Base-by-base conservation (phyloP, 306 rosid species). In the Nissolia schottii region DNA sequence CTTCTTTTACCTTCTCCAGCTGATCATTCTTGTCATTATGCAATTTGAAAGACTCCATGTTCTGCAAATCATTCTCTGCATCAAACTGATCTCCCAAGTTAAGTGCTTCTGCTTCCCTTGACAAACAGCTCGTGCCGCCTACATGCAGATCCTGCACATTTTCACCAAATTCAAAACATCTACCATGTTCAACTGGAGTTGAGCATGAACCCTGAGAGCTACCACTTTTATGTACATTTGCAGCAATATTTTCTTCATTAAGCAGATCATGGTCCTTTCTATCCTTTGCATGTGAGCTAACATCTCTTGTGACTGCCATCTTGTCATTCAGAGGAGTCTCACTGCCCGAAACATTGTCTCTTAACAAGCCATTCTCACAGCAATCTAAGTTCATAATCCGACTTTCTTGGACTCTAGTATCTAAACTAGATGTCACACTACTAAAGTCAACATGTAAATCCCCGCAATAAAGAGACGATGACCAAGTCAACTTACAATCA, bases 171-270 rank as follows among this genome's bases (percentile, higher is more conserved):
- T 80, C 80, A 32, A 15, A 74, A 57, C 38, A 79, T 31, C 54
- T 73, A 12, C 37, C 40, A 48, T 3, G 66, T 78, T 75, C 82
- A 66, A 54, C n/a, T 5, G 84, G 78, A 53, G 86, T 79, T 67
- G 82, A 31, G 38, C 73, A 72, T 76, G 86, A 82, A 71, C 86
- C 78, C 12, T 73, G 66, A 72, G 84, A 85, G 57, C 86, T 79
- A 63, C 71, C 80, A 79, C 79, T 79, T 73, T 58, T 70, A 60
- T 59, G 70, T 51, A 59, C 70, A 72, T 54, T 38, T 29, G 69
- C 69, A 6, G 49, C 20, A 40, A 51, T 61, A 20, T 46, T 40
- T 58, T 56, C 76, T 34, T 79, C 82, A 68, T 22, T 34, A 58
- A 50, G 66, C 54, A 79, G 18, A 41, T 59, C 24, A 14, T n/a